phyloP scores from a whole-genome alignment of 192 early-diverging fungal species.

The Podila clonocystis region DNA sequence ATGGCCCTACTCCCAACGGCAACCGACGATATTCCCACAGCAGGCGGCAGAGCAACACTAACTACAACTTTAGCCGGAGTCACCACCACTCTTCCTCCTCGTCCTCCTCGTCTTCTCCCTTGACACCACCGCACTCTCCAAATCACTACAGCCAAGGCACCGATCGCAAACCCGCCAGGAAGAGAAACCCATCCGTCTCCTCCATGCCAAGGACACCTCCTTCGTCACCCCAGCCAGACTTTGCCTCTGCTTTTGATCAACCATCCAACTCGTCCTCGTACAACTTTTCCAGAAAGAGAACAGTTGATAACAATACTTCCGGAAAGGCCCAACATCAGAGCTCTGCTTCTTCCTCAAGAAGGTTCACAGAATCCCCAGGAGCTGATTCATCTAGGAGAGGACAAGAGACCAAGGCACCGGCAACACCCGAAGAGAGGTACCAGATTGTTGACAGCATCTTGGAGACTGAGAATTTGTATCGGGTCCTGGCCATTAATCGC shows the following conservation, averaged over 20 bases:
- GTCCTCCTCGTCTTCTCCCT: constrained; percentile 10
- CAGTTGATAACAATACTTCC: constrained; percentile 4
- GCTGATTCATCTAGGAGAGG: not conserved
- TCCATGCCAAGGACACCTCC: constrained; percentile 41
- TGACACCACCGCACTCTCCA: constrained; percentile 46
- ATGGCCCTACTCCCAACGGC: constrained; percentile 1
- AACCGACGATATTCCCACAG: constrained; percentile 31
- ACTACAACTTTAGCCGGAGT: constrained; percentile 49
- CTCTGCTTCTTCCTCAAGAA: not conserved
- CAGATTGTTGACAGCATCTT: constrained; percentile 62
- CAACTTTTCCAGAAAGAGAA: constrained; percentile 36
- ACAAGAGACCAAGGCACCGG: constrained; percentile 16
- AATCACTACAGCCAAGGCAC: constrained; percentile 32
- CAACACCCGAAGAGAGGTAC: constrained; percentile 45
- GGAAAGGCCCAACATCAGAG: constrained; percentile 6
- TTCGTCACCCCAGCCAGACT: constrained; percentile 30
- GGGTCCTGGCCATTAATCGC: constrained; percentile 56
- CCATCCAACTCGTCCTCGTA: constrained; percentile 10
- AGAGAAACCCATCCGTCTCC: constrained; percentile 33
- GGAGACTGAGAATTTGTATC: constrained; percentile 58
- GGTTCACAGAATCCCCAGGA: not conserved
- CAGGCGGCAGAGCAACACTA: constrained; percentile 24
- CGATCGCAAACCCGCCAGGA: constrained; percentile 23
- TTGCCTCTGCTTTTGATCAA: constrained; percentile 1
- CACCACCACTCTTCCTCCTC: constrained; percentile 21